Base-by-base conservation (phyloP, 305 asterid genomes). In the Fraxinus sp. region DNA sequence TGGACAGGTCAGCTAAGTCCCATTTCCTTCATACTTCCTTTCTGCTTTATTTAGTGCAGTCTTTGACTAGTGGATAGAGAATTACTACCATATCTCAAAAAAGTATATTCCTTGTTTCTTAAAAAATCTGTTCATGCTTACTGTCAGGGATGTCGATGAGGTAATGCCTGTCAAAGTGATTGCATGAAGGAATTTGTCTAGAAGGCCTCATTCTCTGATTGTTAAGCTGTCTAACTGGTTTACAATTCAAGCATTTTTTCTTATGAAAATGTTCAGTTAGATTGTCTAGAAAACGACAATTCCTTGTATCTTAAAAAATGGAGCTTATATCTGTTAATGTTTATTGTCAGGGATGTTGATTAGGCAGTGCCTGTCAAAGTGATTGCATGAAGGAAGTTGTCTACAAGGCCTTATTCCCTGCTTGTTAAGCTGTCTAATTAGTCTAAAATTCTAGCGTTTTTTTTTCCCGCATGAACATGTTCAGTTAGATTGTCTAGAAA, bases 1-100 rank as follows among this genome's bases (percentile, higher is more conserved):
- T 79, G 98, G 98, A 82, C 91, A 93, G 98, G 98, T 94, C 71
- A 44, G 78, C 80, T 62, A 20, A 78, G 7, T 80, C 71, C 52
- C 55, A 74, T n/a, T 55, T 24, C 62, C 39, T 49, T 78, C 18
- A 8, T 72, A 11, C 74, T 78, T 49, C 1, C 59, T 22, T 75
- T 85, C 78, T 83, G 84, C 79, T 57, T 44, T 74, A 44, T 82
- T 35, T 80, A 11, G 30, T 32, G 72, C 28, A 0, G 6, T 16
- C 6, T 52, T n/a, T 52, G 33, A 24, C 59, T 32, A 44, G 49
- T 83, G 68, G 74, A 7, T 9, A 13, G 64, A 57, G 74, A 81
- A 44, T 59, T 14, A 9, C 26, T 20, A 20, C 11, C 62, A 11
- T 44, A 62, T 81, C 7, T 44, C 59, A 7, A 57, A 37, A 59